Evolutionary conservation across 2,329 filamentous ascomycete species (phyloP).

Genomic region (Penicillium sp.): DNA sequence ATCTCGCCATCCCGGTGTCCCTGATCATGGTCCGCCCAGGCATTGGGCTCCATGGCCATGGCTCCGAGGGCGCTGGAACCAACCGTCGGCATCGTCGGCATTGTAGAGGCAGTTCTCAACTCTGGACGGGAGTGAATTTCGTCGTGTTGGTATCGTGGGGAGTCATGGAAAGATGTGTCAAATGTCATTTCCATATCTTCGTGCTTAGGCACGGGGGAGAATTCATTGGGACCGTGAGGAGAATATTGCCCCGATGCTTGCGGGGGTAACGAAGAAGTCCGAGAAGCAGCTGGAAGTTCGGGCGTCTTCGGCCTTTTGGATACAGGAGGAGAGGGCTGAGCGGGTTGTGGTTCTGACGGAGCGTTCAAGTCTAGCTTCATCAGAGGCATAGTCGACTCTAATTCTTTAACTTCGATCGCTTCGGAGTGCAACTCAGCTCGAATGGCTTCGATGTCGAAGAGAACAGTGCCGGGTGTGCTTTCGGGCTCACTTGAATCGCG

Average conservation of each 20-base stretch:
- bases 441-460: constrained; percentile 96
- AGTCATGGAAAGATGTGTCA: constrained; percentile 60
- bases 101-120: constrained; percentile 35
- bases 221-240: constrained; percentile 14
- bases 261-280: constrained; percentile 21
- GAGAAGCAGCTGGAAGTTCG: constrained; percentile 21
- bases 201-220: constrained; percentile 23
- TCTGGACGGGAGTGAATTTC: constrained; percentile 25
- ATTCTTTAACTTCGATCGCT: constrained; percentile 69
- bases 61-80: constrained; percentile 28
- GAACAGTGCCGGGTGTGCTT: constrained; percentile 53
- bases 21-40: constrained; percentile 68
- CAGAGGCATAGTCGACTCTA: constrained; percentile 83
- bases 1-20: constrained; percentile 74
- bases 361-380: constrained; percentile 71
- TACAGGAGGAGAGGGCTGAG: constrained; percentile 26
- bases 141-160: constrained; percentile 18
- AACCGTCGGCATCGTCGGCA: constrained; percentile 34
- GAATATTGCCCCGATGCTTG: constrained; percentile 13
- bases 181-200: constrained; percentile 66
- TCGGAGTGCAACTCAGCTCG: constrained; percentile 77
- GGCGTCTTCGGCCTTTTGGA: constrained; percentile 43
- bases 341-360: constrained; percentile 19
- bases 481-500: constrained; percentile 29
- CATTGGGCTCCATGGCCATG: constrained; percentile 53